phyloP scores from a whole-genome alignment of 306 rosid genomes.

The Senna siamea region DNA sequence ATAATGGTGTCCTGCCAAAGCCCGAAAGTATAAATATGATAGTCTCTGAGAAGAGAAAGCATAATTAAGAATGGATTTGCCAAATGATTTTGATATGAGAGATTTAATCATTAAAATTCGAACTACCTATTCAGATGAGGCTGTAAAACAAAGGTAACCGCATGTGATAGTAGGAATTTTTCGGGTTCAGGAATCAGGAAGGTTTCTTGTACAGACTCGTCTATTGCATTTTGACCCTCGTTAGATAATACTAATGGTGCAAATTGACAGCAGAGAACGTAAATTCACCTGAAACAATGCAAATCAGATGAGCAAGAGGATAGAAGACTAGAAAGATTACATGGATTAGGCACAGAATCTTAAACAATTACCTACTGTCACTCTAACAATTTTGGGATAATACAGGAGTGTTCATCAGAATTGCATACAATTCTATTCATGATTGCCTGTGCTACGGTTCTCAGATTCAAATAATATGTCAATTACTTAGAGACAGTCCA shows the following conservation, averaged over 20 bases:
- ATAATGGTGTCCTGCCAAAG: slow-evolving; percentile 12
- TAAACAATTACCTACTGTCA: too few species aligned
- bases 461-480: slow-evolving; percentile 4
- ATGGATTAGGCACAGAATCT: background rate
- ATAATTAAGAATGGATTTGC: background rate
- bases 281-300: background rate
- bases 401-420: background rate
- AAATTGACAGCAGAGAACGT: background rate
- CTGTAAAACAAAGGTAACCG: too few species aligned
- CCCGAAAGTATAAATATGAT: background rate
- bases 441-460: background rate
- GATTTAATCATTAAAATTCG: background rate
- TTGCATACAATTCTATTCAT: background rate
- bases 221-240: too few species aligned
- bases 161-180: background rate
- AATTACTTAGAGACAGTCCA: slow-evolving; percentile 27
- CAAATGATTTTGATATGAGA: background rate
- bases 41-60: slow-evolving; percentile 15
- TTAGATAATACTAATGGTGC: background rate
- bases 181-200: background rate
- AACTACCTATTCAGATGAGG: background rate
- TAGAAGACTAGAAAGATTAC: background rate
- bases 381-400: background rate
- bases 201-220: background rate
- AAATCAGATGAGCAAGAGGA: background rate